phyloP scores from a whole-genome alignment of 2,329 filamentous ascomycete species.

The Claviceps maximensis region DNA sequence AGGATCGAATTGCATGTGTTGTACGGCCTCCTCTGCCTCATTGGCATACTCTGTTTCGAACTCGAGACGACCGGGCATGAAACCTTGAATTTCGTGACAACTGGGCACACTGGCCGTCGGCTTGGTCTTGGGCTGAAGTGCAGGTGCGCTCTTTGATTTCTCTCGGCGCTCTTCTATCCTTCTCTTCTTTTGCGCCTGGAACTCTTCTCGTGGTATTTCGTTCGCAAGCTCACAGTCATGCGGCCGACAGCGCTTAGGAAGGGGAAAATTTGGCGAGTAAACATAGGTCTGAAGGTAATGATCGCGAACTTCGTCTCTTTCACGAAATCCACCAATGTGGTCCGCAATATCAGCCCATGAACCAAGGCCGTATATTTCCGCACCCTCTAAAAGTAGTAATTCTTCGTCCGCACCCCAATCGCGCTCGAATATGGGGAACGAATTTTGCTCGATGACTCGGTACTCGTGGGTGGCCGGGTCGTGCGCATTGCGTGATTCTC shows the following conservation, averaged over 20 bases:
- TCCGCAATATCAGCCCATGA: constrained; percentile 98
- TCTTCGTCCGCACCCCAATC: constrained; percentile 98
- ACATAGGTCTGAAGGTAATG: constrained; percentile 88
- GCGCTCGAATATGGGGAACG: constrained; percentile 85
- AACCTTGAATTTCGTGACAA: constrained; percentile 96
- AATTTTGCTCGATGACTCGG: constrained; percentile 95
- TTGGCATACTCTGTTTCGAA: constrained; percentile 98
- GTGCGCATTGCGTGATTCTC: constrained; percentile 68
- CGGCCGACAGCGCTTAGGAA: constrained; percentile 76
- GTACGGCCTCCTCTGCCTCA: constrained; percentile 93
- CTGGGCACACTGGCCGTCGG: constrained; percentile 89
- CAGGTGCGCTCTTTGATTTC: constrained; percentile 68
- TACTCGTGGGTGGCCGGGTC: constrained; percentile 77
- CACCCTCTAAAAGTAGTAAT: constrained; percentile 80
- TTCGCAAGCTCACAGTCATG: constrained; percentile 67
- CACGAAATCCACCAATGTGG: constrained; percentile 89
- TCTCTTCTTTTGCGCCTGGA: constrained; percentile 83
- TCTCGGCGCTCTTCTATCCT: constrained; percentile 88
- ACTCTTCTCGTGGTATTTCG: constrained; percentile 76
- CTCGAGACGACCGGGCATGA: constrained; percentile 93
- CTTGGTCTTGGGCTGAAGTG: constrained; percentile 82
- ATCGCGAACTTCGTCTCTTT: constrained; percentile 89
- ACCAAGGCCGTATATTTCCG: constrained; percentile 88
- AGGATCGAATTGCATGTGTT: constrained; percentile 96
- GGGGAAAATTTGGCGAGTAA: constrained; percentile 68